These are phyloP conservation scores for Furcasterigmium sp. DNA, from an alignment of 2,329 filamentous ascomycete species.

Conservation along the genomic window DNA sequence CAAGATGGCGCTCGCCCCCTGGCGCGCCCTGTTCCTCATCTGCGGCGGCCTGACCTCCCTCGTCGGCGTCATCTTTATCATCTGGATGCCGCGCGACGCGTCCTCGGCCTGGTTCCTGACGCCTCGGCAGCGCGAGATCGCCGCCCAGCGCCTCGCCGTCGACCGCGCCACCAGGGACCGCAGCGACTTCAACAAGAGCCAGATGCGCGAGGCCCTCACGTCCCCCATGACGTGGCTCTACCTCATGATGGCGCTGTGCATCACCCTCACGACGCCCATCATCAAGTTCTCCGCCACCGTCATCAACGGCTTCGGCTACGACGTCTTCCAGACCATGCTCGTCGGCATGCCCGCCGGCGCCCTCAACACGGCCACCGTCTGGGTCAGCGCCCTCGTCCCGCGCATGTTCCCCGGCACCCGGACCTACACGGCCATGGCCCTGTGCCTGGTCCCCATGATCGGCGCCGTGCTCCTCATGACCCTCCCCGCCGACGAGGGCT, in stretches of 20 bases:
- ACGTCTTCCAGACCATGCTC: constrained; percentile 10
- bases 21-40: constrained; percentile 14
- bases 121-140: constrained; percentile 3
- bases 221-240: constrained; percentile 10
- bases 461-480: constrained; percentile 10
- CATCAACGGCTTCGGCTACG: constrained; percentile 12
- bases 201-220: constrained; percentile 14
- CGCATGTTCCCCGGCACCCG: constrained; percentile 12
- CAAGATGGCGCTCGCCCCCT: constrained; percentile 9
- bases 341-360: constrained; percentile 8
- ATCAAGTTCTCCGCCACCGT: constrained; percentile 13
- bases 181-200: constrained; percentile 10
- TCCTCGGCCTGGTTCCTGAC: constrained; percentile 6
- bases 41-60: constrained; percentile 8
- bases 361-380: constrained; percentile 1
- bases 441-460: constrained; percentile 6
- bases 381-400: constrained; percentile 13
- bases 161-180: constrained; percentile 12
- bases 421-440: constrained; percentile 16
- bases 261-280: constrained; percentile 15
- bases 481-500: constrained; percentile 11
- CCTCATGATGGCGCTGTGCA: constrained; percentile 15
- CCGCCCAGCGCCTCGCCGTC: constrained; percentile 11
- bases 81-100: constrained; percentile 6
- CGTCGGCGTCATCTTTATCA: constrained; percentile 3